phyloP scores from a whole-genome alignment of 495 filamentous ascomycete genomes.

The Podospora conica region DNA sequence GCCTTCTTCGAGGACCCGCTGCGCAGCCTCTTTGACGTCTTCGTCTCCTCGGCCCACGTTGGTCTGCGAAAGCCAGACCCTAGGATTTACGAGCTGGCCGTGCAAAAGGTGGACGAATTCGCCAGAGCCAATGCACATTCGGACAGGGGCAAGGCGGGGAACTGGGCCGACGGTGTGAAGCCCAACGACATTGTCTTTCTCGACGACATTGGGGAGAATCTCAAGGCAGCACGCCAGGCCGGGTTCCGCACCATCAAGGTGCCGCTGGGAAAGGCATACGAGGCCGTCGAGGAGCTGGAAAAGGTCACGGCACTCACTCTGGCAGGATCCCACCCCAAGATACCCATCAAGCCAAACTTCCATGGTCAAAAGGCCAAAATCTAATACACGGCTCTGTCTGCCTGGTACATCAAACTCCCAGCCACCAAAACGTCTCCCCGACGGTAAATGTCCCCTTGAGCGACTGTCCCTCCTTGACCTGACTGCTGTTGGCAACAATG shows the following conservation, averaged over 20 bases:
- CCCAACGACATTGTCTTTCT: conserved; percentile 75
- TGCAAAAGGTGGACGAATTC: conserved; percentile 56
- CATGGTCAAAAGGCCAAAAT: conserved; percentile 33
- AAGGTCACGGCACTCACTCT: conserved; percentile 44
- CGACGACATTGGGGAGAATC: conserved; percentile 93
- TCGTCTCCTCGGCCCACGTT: conserved; percentile 76
- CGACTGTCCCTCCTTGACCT: conserved; percentile 29
- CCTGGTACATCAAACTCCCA: conserved; percentile 26
- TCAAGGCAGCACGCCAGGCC: conserved; percentile 67
- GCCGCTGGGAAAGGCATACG: conserved; percentile 63
- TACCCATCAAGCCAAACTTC: conserved; percentile 34
- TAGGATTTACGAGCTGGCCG: conserved; percentile 68
- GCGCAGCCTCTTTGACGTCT: conserved; percentile 67
- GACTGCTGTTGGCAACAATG: conserved; percentile 48
- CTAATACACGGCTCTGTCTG: conserved; percentile 10
- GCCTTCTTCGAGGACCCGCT: conserved; percentile 43
- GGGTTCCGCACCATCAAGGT: conserved; percentile 86
- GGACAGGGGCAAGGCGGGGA: conserved; percentile 34
- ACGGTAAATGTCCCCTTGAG: conserved; percentile 46
- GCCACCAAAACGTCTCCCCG: conserved; percentile 55
- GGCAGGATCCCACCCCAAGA: conserved; percentile 40
- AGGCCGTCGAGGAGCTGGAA: conserved; percentile 57
- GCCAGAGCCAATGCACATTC: conserved; percentile 40
- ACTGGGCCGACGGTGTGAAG: conserved; percentile 47
- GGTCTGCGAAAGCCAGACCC: conserved; percentile 84